Percentiles rank a stretch among this genome's conserved stretches.
Evolutionary conservation across 1,284 basidiomycete genomes (phyloP).

Genomic region (Boletus sp.): DNA sequence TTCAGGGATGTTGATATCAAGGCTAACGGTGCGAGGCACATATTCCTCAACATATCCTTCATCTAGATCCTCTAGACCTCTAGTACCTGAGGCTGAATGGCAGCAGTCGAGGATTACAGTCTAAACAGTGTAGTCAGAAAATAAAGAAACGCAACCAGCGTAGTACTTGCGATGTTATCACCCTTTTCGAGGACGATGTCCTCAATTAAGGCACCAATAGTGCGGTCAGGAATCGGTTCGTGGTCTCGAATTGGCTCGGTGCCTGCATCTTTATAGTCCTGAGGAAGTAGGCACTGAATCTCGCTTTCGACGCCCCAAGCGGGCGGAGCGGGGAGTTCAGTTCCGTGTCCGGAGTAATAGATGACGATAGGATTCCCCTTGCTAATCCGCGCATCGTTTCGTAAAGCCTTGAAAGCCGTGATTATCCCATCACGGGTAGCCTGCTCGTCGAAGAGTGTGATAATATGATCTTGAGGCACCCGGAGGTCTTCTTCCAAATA

Average conservation of each 20-base stretch:
- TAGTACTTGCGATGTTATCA: slow-evolving; percentile 1
- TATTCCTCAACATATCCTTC: slow-evolving; percentile 17
- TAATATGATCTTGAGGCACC: background rate
- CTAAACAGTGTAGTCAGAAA: background rate
- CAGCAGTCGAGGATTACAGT: slow-evolving; percentile 49
- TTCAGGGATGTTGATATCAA: slow-evolving; percentile 44
- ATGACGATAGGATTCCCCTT: slow-evolving; percentile 4
- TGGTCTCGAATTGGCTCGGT: background rate
- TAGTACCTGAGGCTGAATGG: slow-evolving; percentile 43
- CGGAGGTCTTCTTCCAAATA: background rate
- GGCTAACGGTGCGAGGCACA: slow-evolving; percentile 40
- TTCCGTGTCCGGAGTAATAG: slow-evolving; percentile 4
- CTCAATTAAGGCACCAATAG: background rate
- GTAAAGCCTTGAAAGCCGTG: background rate
- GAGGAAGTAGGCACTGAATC: slow-evolving; percentile 1
- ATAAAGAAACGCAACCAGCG: background rate
- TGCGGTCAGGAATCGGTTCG: slow-evolving; percentile 1
- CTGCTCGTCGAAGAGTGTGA: background rate
- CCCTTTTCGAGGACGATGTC: slow-evolving; percentile 1
- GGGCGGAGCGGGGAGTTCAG: background rate
- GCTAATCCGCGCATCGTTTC: background rate
- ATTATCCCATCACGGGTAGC: slow-evolving; percentile 2
- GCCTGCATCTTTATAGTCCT: background rate
- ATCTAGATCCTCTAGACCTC: slow-evolving; percentile 21
- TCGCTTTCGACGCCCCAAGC: background rate